These are phyloP conservation scores for Cryphonectria nitschkei DNA, from an alignment of 2,329 filamentous ascomycete species.

Conservation along the genomic window DNA sequence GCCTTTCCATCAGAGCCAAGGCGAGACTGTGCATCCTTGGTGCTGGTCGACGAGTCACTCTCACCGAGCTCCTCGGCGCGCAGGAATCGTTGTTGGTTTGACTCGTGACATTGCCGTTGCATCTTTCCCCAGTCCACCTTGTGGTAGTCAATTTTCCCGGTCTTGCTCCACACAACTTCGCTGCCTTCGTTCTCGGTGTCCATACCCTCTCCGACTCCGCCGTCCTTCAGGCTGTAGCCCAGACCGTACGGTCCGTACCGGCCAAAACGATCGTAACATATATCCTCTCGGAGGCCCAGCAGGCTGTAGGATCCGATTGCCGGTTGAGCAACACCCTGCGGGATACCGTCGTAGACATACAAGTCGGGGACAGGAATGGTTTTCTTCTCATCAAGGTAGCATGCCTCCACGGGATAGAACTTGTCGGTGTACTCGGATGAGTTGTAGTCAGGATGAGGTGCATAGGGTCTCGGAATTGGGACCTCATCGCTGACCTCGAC, in stretches of 20 bases:
- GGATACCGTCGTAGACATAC: slow-evolving; percentile 71
- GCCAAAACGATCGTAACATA: slow-evolving; percentile 88
- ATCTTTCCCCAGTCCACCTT: slow-evolving; percentile 58
- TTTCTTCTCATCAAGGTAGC: slow-evolving; percentile 65
- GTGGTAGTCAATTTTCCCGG: slow-evolving; percentile 60
- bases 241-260: slow-evolving; percentile 83
- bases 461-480: slow-evolving; percentile 59
- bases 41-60: slow-evolving; percentile 16
- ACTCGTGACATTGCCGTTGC: slow-evolving; percentile 56
- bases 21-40: slow-evolving; percentile 17
- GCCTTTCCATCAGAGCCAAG: slow-evolving; percentile 30
- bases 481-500: slow-evolving; percentile 39
- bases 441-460: slow-evolving; percentile 70
- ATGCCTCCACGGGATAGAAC: slow-evolving; percentile 59
- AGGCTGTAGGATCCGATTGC: slow-evolving; percentile 76
- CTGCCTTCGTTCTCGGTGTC: slow-evolving; percentile 73
- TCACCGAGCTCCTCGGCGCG: slow-evolving; percentile 40
- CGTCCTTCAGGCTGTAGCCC: slow-evolving; percentile 75
- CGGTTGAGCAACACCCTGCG: slow-evolving; percentile 76
- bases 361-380: slow-evolving; percentile 63
- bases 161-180: slow-evolving; percentile 59
- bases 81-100: slow-evolving; percentile 67
- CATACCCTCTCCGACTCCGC: slow-evolving; percentile 72
- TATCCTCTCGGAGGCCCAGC: slow-evolving; percentile 73
- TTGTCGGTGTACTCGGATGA: slow-evolving; percentile 58